phyloP scores from a whole-genome alignment of 441 rosid species.

The Metrosideros polymorpha region DNA sequence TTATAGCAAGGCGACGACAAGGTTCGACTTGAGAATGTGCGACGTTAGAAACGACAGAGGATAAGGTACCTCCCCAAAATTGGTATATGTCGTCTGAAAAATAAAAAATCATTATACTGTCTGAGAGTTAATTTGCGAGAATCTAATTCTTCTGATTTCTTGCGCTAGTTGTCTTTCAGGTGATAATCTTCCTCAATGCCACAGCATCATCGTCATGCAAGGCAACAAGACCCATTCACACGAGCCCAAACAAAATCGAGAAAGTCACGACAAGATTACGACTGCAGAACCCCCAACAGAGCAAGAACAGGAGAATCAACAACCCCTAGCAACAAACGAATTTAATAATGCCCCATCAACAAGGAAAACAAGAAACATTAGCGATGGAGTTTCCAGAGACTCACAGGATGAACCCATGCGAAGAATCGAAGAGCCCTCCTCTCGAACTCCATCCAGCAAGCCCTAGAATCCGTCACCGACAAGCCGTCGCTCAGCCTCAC shows the following conservation, averaged over 20 bases:
- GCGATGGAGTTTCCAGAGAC: background rate
- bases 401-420: background rate
- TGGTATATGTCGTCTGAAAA: no score
- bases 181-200: background rate
- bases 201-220: background rate
- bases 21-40: no score
- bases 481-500: no score
- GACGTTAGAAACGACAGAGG: no score
- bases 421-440: no score
- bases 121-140: no score
- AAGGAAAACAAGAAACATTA: background rate
- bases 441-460: no score
- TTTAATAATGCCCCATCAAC: background rate
- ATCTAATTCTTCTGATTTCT: no score
- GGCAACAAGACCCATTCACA: background rate
- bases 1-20: no score
- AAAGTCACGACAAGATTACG: background rate
- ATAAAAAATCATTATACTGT: no score
- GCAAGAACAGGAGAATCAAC: background rate
- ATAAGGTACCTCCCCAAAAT: no score
- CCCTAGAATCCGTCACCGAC: no score
- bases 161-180: background rate
- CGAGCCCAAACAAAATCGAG: background rate
- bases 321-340: background rate
- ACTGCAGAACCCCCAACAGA: background rate